Evolutionary conservation across 2,329 filamentous ascomycete species (phyloP), one percentile per base, ranked within the genome.

Genomic region (Alternaria triticina): DNA sequence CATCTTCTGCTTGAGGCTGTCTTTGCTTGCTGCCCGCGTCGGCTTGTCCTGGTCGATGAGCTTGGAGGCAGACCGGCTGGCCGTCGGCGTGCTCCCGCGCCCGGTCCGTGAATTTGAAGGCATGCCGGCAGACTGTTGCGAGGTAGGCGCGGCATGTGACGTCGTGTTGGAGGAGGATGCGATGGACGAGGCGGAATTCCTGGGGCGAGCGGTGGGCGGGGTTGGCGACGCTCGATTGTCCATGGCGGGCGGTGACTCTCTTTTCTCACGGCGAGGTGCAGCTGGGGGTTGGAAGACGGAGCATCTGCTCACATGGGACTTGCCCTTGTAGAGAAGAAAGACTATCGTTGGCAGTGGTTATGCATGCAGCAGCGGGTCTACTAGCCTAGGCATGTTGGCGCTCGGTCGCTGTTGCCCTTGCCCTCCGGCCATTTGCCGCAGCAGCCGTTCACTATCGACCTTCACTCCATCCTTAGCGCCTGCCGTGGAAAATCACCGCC

Each of bases 1-100:
- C 70, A 74, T 73, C 72, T 79, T 80, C 65, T 77, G 74, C 69
- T 75, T 78, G 54, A 81, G 77, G 74, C 77, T 80, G 71, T 79
- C 77, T 58, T 74, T 80, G 71, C 77, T 80, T 43, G 77, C 68
- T 11, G 77, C 72, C 45, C 77, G 74, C 23, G 56, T 33, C 36
- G 75, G 72, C 54, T 70, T 71, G 43, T 79, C 74, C 54, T 63
- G 66, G 33, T 77, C 75, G 63, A 57, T 67, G 40, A 73, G 71
- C 67, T 78, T 76, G 33, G 70, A 64, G 20, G 76, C 65, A 17
- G 76, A 70, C 9, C 72, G 74, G 66, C 68, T 74, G 44, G 71
- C 64, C 9, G 71, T 74, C 9, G 74, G 74, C 5, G 77, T 74
- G 57, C 61, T 67, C 36, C 73, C 75, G 25, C 75, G 71, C 61